Evolutionary conservation across 768 basidiomycete genomes (phyloP).

Genomic region (Pleurotus tuber-regium): DNA sequence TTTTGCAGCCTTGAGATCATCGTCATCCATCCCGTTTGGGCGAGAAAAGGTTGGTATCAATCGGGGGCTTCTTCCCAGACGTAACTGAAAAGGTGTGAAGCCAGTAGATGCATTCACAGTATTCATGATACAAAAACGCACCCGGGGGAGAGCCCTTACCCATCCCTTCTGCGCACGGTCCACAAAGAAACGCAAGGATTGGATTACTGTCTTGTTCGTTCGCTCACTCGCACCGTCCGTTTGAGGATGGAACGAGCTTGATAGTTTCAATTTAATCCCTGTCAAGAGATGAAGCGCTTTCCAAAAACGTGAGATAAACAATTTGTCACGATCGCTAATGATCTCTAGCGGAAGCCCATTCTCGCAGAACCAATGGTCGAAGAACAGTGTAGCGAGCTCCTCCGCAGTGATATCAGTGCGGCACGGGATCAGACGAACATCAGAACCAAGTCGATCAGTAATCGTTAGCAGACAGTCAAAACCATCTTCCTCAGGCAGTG

Average conservation of each 20-base stretch:
- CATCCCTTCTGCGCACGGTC: conserved; percentile 27
- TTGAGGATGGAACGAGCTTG: conserved; percentile 32
- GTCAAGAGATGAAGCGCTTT: conserved; percentile 15
- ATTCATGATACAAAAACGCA: conserved; percentile 30
- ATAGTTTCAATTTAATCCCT: conserved; percentile 27
- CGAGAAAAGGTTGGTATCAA: conserved; percentile 20
- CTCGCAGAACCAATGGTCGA: conserved; percentile 30
- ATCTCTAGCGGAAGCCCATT: conserved; percentile 32
- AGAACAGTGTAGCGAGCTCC: conserved; percentile 22
- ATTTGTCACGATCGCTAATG: conserved; percentile 8
- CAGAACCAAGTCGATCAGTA: conserved; percentile 23
- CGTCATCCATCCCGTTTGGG: neutral
- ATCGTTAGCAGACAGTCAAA: conserved; percentile 25
- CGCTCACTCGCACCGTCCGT: conserved; percentile 31
- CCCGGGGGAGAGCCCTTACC: conserved; percentile 19
- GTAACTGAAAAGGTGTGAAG: conserved; percentile 24
- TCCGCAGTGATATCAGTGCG: conserved; percentile 13
- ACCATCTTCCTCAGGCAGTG: conserved; percentile 23
- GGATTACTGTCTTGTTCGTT: conserved; percentile 24
- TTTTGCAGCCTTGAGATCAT: too few species aligned
- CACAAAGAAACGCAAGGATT: conserved; percentile 22
- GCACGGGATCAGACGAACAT: conserved; percentile 17
- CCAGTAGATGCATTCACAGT: conserved; percentile 25
- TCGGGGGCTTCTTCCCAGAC: conserved; percentile 17
- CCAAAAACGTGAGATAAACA: conserved; percentile 32